These are phyloP conservation scores for Fusarium buharicum DNA, from an alignment of 2,329 filamentous ascomycete genomes.

Conservation along the genomic window DNA sequence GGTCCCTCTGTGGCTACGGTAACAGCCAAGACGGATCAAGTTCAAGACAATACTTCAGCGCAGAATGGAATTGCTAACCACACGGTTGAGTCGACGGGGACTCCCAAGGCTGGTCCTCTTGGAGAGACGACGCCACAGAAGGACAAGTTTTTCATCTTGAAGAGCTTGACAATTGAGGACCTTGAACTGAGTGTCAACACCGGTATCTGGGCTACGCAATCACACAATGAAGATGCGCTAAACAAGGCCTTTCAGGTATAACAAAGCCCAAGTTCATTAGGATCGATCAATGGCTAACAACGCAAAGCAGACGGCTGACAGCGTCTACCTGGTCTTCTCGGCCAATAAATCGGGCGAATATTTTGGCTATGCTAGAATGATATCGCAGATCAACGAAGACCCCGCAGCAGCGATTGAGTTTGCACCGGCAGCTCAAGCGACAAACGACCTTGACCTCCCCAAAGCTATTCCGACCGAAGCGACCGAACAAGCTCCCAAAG, in stretches of 20 bases:
- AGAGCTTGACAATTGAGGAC: constrained; percentile 91
- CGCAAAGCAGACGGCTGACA: constrained; percentile 73
- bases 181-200: constrained; percentile 88
- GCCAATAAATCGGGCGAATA: constrained; percentile 98
- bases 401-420: constrained; percentile 75
- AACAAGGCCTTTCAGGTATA: constrained; percentile 85
- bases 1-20: constrained; percentile 61
- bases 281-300: constrained; percentile 5
- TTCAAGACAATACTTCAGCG: constrained; percentile 12
- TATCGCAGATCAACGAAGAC: constrained; percentile 83
- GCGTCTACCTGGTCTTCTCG: constrained; percentile 92
- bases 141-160: constrained; percentile 90
- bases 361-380: constrained; percentile 94
- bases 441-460: constrained; percentile 72
- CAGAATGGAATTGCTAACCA: constrained; percentile 13
- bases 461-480: constrained; percentile 83
- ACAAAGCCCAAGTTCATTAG: background rate
- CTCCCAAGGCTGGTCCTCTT: background rate
- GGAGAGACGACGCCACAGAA: constrained; percentile 50
- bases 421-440: constrained; percentile 70
- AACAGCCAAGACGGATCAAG: constrained; percentile 25
- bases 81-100: constrained; percentile 3
- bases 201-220: constrained; percentile 92
- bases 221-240: constrained; percentile 86
- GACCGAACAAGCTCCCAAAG: constrained; percentile 80